phyloP scores from a whole-genome alignment of 2,329 filamentous ascomycete species.

The Nothophaeocryptopus gaeumannii region DNA sequence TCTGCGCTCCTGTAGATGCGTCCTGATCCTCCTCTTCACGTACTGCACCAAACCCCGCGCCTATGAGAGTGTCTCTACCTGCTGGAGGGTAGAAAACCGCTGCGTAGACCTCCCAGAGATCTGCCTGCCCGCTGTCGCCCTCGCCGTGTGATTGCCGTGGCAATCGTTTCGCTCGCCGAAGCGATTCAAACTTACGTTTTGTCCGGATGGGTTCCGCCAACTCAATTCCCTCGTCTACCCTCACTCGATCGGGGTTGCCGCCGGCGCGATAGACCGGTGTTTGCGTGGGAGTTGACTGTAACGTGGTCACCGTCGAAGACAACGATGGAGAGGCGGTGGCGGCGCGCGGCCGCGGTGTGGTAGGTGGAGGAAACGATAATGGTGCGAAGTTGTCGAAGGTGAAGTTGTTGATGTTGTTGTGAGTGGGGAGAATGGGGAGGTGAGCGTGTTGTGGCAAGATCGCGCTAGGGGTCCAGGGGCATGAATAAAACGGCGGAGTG shows the following conservation, averaged over 20 bases:
- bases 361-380: conserved; percentile 8
- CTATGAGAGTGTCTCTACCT: no score
- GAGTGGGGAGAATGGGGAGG: background rate
- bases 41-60: background rate
- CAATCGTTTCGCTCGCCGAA: conserved; percentile 32
- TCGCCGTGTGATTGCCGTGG: conserved; percentile 21
- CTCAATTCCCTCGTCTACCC: conserved; percentile 6
- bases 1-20: background rate
- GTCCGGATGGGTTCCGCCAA: conserved; percentile 19
- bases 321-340: conserved; percentile 25
- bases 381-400: conserved; percentile 1
- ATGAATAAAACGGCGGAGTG: conserved; percentile 1
- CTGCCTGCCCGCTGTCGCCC: conserved; percentile 11
- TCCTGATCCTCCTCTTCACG: conserved; percentile 2
- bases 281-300: conserved; percentile 26
- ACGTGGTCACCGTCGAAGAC: conserved; percentile 24
- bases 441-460: conserved; percentile 16
- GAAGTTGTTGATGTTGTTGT: conserved; percentile 13
- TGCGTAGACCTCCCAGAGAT: conserved; percentile 34
- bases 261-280: conserved; percentile 19
- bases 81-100: conserved; percentile 25
- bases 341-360: conserved; percentile 22
- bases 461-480: conserved; percentile 10
- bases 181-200: conserved; percentile 32
- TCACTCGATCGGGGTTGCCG: conserved; percentile 9